Evolutionary conservation across 2,329 filamentous ascomycete species (phyloP), one percentile per base, ranked within the genome.

Genomic region (Trematosphaeria pertusa): DNA sequence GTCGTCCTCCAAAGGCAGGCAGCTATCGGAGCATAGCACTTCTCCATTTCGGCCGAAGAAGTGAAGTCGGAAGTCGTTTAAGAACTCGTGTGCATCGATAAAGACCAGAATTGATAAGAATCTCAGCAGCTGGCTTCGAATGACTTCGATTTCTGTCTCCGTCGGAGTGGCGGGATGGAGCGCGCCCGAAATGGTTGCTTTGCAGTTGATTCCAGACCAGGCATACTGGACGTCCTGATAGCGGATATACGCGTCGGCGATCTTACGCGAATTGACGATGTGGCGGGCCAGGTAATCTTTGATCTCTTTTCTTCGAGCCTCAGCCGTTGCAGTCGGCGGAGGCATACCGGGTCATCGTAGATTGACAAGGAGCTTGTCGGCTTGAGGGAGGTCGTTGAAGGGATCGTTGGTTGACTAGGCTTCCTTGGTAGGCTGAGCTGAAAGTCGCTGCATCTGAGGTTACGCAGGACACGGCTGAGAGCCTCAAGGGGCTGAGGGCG

Each of bases 81-180:
- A 14, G n/a, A 37, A 12, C 10, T 38, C 42, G 24, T 33, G 31
- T 4, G 34, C 34, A 20, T 45, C 35, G 19, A 45, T 38, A 17
- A 28, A 45, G 3, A 45, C 42, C 9, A 45, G 26, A 14, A 45
- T 32, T 4, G 42, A 45, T 11, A 45, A 17, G 20, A 45, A 33
- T 24, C 21, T 37, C 18, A 45, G n/a, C 20, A 31, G 28, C 19
- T 36, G 9, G 2, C 8, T 24, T 12, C 28, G 19, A 12, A 45
- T n/a, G 24, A 37, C 18, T 3, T 32, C 12, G 28, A 45, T 32
- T 11, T 32, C 26, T 17, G 35, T 12, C 10, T 12, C 11, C 4
- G n/a, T 4, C 10, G 38, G 19, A 3, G 20, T 31, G 3, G 42
- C 26, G 3, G 42, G 42, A 24, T 38, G 33, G 10, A 45, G 28